Evolutionary conservation across 257 asterid species (phyloP).

Genomic region (Solanum rostratum): DNA sequence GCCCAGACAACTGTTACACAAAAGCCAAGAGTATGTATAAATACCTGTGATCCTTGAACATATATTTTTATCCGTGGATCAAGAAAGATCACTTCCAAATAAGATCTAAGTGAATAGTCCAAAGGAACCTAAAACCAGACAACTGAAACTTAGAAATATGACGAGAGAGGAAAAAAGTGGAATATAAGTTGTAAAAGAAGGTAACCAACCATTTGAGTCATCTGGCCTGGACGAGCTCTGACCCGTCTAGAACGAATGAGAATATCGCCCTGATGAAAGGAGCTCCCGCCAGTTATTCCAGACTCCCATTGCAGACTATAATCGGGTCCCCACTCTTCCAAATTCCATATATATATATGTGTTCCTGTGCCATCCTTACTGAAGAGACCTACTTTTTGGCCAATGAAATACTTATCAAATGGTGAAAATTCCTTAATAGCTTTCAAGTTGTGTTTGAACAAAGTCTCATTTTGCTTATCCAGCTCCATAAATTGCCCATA

Average conservation of each 20-base stretch:
- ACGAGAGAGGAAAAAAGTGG: not conserved
- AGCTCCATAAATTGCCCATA: constrained; percentile 57
- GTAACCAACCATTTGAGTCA: constrained; percentile 27
- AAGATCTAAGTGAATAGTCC: constrained; percentile 64
- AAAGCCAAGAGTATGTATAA: not conserved
- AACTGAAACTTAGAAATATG: not conserved
- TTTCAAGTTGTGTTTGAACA: constrained; percentile 52
- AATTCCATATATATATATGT: constrained; percentile 69
- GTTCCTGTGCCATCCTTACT: constrained; percentile 55
- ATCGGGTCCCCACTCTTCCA: constrained; percentile 69
- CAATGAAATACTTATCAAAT: constrained; percentile 64
- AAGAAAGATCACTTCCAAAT: constrained; percentile 71
- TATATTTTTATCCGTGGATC: constrained; percentile 74
- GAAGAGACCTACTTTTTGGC: constrained; percentile 56
- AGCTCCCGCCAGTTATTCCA: constrained; percentile 58
- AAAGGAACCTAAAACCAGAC: constrained; percentile 51
- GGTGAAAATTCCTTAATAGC: constrained; percentile 56
- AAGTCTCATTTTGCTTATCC: constrained; percentile 45
- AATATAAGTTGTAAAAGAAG: not conserved
- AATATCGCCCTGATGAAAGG: constrained; percentile 67
- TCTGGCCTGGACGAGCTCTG: constrained; percentile 83
- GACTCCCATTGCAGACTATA: constrained; percentile 51
- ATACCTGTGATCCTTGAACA: constrained; percentile 68
- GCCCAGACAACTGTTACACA: not conserved
- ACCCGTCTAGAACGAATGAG: constrained; percentile 44